Evolutionary conservation across 2,329 filamentous ascomycete genomes (phyloP), one percentile per base, ranked within the genome.

Genomic region (Metarhizium humberi): DNA sequence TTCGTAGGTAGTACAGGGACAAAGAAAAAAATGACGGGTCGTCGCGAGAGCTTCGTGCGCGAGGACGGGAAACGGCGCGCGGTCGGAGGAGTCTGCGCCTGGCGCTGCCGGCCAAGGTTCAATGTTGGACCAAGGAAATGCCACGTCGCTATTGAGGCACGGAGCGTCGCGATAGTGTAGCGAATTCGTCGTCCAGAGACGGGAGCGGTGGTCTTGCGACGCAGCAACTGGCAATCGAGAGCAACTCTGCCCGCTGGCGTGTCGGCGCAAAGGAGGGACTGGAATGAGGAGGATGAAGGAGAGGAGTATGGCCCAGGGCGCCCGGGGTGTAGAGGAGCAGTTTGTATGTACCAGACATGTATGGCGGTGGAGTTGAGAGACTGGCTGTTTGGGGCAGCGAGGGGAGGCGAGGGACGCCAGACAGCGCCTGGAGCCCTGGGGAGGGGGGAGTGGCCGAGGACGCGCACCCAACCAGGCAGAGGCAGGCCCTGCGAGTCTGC

Each of bases 221-320:
- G 18, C 49, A 36, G 49, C 42, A 54, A 42, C 25, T 20, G 42
- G 20, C 30, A n/a, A 57, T 52, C 42, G 30, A 34, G 42, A 55
- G 45, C 32, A 57, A 52, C 49, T 55, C 47, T 51, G 50, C 54
- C 52, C 43, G 40, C 54, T 53, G 57, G 52, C 51, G 49, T 40
- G 48, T 48, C 42, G 51, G 58, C 56, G 61, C 62, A 66, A 66
- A 69, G 65, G 68, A 68, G 61, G 58, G 68, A 70, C 64, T 65
- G 64, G 63, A 66, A 57, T 52, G 55, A 65, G 63, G 61, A 59
- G 60, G 63, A 62, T 58, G 63, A 59, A 59, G 58, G 58, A 60
- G 61, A 62, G 61, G 62, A 59, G 60, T 60, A 61, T 59, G 60
- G 61, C 61, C 60, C 50, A 50, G 53, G 54, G 56, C 2, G 43